phyloP scores from a whole-genome alignment of 2,329 filamentous ascomycete species.

The Ophiostoma novo-ulmi region DNA sequence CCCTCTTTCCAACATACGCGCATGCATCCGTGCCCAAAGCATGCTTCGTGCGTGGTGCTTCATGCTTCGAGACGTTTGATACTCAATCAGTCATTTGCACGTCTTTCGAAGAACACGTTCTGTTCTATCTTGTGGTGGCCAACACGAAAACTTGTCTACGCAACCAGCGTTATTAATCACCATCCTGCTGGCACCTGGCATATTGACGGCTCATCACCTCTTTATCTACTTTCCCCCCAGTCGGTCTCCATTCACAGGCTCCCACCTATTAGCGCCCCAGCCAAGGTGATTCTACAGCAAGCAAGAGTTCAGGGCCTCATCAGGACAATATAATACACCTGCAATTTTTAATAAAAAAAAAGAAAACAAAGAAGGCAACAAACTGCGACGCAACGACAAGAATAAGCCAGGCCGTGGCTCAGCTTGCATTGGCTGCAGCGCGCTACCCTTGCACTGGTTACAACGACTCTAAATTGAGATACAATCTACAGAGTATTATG shows the following conservation, averaged over 20 bases:
- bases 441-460: background rate
- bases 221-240: constrained; percentile 1
- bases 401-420: background rate
- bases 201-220: background rate
- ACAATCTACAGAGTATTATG: background rate
- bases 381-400: background rate
- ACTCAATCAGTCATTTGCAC: background rate
- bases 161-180: background rate
- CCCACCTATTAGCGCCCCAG: constrained; percentile 17
- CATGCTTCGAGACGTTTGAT: background rate
- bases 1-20: background rate
- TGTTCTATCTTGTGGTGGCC: background rate
- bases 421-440: constrained; percentile 6
- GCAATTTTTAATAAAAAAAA: background rate
- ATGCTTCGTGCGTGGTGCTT: background rate
- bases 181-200: background rate
- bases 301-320: background rate
- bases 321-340: background rate
- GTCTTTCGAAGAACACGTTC: background rate
- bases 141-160: background rate
- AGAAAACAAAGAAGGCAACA: background rate
- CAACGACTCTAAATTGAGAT: background rate
- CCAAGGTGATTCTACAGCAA: constrained; percentile 19
- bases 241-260: constrained; percentile 10
- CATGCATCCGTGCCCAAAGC: constrained; percentile 23